A percentile compares a stretch with the other conserved stretches of the same genome.
Evolutionary conservation across 192 early-diverging fungal genomes (phyloP).

Genomic region (Allomyces javanicus): DNA sequence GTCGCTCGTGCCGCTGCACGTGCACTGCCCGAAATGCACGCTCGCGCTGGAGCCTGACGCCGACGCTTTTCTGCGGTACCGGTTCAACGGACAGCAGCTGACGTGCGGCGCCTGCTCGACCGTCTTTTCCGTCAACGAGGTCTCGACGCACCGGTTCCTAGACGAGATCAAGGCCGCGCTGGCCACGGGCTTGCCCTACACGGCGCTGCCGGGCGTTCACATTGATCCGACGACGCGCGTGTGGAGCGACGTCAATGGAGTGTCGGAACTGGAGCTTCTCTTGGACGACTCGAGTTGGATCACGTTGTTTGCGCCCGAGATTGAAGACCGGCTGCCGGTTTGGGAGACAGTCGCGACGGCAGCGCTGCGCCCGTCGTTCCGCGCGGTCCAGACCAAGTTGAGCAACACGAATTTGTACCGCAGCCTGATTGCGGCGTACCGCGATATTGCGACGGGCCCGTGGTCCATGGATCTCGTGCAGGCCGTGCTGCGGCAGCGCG

Average conservation of each 20-base stretch:
- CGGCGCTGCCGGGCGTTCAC: neutral
- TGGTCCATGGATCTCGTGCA: conserved; percentile 24
- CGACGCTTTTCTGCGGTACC: conserved; percentile 7
- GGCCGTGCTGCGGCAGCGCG: conserved; percentile 26
- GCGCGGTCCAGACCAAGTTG: neutral
- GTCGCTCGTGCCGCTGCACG: neutral
- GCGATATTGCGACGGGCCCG: conserved; percentile 11
- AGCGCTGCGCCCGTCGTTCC: neutral
- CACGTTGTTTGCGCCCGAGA: neutral
- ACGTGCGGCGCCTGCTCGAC: conserved; percentile 9
- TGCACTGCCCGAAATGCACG: neutral
- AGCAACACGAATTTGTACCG: conserved; percentile 3
- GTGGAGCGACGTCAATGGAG: neutral
- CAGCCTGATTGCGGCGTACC: conserved; percentile 15
- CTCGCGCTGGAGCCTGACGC: too few relatives aligned
- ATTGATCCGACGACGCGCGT: neutral
- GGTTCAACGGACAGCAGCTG: conserved; percentile 13
- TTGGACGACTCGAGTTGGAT: neutral
- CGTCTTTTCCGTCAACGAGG: conserved; percentile 6
- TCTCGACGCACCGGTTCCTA: conserved; percentile 11
- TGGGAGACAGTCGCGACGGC: conserved; percentile 5
- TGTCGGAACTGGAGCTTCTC: conserved; percentile 2
- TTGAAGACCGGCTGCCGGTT: neutral
- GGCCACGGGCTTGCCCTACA: neutral
- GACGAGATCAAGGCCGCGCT: conserved; percentile 4